Percentiles rank a stretch among this genome's conserved stretches.
Evolutionary conservation across 2,329 filamentous ascomycete species (phyloP).

Genomic region (Cordyceps javanica): DNA sequence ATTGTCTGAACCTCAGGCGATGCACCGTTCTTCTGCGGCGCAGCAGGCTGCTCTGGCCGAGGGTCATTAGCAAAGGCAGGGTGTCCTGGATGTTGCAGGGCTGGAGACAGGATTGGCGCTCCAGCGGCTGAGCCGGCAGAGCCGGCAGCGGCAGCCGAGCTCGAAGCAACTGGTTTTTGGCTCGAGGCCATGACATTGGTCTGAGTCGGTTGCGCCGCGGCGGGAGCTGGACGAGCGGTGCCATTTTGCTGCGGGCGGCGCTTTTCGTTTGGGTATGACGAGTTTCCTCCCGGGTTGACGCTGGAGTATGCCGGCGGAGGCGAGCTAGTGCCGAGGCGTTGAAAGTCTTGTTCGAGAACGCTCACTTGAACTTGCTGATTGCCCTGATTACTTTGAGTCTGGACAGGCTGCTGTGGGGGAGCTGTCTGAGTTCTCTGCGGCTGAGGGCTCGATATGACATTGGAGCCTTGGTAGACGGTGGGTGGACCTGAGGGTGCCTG

Average conservation of each 20-base stretch:
- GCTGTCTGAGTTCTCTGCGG: slow-evolving; percentile 37
- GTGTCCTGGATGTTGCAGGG: slow-evolving; percentile 59
- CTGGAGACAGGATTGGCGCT: slow-evolving; percentile 29
- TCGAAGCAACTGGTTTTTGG: slow-evolving; percentile 14
- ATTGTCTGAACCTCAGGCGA: slow-evolving; percentile 16
- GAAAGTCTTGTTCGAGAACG: slow-evolving; percentile 80
- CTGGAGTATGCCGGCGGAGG: slow-evolving; percentile 95
- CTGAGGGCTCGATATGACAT: slow-evolving; percentile 54
- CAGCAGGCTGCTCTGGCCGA: slow-evolving; percentile 46
- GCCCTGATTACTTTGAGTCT: slow-evolving; percentile 18
- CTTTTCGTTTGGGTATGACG: slow-evolving; percentile 76
- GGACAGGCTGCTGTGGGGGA: slow-evolving; percentile 33
- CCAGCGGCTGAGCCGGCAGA: slow-evolving; percentile 26
- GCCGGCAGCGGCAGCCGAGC: slow-evolving; percentile 19
- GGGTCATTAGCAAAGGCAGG: slow-evolving; percentile 88
- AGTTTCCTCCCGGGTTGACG: slow-evolving; percentile 47
- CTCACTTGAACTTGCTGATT: slow-evolving; percentile 48
- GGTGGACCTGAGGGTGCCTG: slow-evolving; percentile 84
- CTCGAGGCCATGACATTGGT: slow-evolving; percentile 22
- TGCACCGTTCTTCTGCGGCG: slow-evolving; percentile 31
- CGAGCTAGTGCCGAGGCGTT: slow-evolving; percentile 73
- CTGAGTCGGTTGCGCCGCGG: slow-evolving; percentile 23
- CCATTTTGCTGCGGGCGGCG: slow-evolving; percentile 41
- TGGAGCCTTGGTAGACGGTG: slow-evolving; percentile 82
- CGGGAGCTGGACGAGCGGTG: slow-evolving; percentile 17